A percentile compares a stretch with the other conserved stretches of the same genome.
phyloP scores from a whole-genome alignment of 495 filamentous ascomycete genomes.

The Xylona heveae region DNA sequence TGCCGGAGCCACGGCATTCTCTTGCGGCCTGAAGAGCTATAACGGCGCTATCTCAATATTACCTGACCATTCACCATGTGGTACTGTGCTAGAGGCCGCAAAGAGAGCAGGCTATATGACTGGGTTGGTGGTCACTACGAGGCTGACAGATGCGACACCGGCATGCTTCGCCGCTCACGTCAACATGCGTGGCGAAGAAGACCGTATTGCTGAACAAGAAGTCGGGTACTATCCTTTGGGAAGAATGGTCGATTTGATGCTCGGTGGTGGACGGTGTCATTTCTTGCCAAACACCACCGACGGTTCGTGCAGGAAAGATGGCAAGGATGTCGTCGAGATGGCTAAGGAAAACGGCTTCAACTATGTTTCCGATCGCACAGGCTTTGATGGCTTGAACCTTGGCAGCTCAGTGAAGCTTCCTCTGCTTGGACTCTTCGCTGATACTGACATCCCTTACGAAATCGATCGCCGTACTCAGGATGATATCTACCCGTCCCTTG shows the following conservation, averaged over 20 bases:
- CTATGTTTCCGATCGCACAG: conserved; percentile 47
- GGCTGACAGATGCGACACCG: conserved; percentile 93
- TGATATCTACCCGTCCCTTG: conserved; percentile 66
- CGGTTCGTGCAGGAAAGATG: conserved; percentile 59
- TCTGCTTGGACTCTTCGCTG: conserved; percentile 69
- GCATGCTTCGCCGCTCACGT: conserved; percentile 89
- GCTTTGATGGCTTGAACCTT: conserved; percentile 54
- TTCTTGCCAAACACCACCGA: conserved; percentile 63
- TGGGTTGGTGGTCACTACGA: conserved; percentile 83
- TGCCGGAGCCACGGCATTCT: conserved; percentile 89
- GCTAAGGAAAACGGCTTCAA: conserved; percentile 59
- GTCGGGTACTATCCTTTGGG: conserved; percentile 73
- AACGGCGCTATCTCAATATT: conserved; percentile 87
- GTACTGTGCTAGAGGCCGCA: conserved; percentile 85
- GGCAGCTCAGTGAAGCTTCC: conserved; percentile 62
- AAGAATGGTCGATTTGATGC: conserved; percentile 68
- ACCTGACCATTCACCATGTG: conserved; percentile 69
- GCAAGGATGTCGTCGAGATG: conserved; percentile 41
- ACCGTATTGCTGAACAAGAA: conserved; percentile 80
- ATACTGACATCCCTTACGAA: conserved; percentile 72
- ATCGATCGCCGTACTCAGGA: conserved; percentile 64
- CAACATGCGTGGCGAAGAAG: conserved; percentile 55
- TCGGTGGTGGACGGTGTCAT: conserved; percentile 84
- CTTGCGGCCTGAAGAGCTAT: conserved; percentile 79
- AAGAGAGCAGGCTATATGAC: conserved; percentile 81